phyloP scores from a whole-genome alignment of 805 yeast genomes.

The Isabelozyma pseudorhagii region DNA sequence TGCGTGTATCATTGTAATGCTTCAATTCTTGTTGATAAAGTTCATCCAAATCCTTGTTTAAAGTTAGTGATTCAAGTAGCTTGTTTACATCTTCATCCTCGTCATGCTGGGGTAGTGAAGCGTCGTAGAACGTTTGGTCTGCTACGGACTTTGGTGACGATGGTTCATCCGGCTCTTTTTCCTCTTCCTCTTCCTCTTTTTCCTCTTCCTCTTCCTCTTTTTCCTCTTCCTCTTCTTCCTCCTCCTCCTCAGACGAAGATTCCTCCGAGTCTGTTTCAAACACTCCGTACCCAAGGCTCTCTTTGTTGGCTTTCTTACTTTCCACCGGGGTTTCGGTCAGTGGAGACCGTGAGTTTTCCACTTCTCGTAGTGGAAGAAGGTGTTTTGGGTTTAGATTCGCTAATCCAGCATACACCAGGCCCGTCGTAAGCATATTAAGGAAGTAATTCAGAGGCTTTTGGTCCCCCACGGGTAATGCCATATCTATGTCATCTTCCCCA shows the following conservation, averaged over 20 bases:
- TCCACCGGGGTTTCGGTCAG: background rate
- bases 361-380: too few relatives aligned
- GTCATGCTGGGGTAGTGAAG: background rate
- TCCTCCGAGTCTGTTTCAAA: background rate
- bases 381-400: slow-evolving; percentile 6
- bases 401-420: slow-evolving; percentile 26
- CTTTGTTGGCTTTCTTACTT: slow-evolving; percentile 1
- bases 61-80: background rate
- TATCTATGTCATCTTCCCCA: slow-evolving; percentile 25
- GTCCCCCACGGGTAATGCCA: slow-evolving; percentile 22
- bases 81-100: background rate
- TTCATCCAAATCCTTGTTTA: background rate
- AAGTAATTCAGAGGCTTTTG: slow-evolving; percentile 22
- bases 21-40: background rate
- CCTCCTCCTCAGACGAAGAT: background rate
- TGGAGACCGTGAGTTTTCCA: too few relatives aligned
- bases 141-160: background rate
- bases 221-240: background rate
- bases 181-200: too few relatives aligned
- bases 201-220: background rate
- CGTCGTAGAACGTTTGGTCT: background rate
- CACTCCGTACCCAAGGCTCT: background rate
- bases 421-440: slow-evolving; percentile 25
- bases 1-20: background rate
- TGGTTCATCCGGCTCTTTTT: background rate